Base-by-base conservation (phyloP, 2,329 filamentous ascomycete species). In the Trichoderma endophyticum region DNA sequence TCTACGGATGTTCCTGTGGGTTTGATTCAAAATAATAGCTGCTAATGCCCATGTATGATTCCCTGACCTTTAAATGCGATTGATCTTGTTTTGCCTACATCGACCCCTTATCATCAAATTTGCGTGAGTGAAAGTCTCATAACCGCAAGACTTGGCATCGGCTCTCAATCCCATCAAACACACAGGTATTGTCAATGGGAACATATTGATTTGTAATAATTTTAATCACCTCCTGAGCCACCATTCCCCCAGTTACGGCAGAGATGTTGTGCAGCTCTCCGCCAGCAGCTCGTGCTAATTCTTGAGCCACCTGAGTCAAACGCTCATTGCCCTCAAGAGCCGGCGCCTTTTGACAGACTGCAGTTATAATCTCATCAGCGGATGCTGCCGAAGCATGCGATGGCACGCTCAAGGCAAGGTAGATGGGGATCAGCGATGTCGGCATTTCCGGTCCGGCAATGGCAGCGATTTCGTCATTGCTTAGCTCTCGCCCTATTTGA, bases 201-300 rank as follows among this genome's bases (percentile, higher is more conserved):
- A 92, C 85, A 81, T 92, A 93, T 82, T 93, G 91, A 78, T 89
- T 90, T 14, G 91, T 92, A 77, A 92, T 88, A 72, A 95, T 89
- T 81, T 99, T 99, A 83, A 99, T 97, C 74, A 95, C 89, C 83
- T 99, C 96, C 82, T 99, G 97, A n/a, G 95, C 94, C 62, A 97
- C 92, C 84, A 99, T 92, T 3, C 96, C 97, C 34, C 96, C 97
- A 1, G 91, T 92, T 71, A 97, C 83, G 30, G 95, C 91, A 36
- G 95, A 92, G 71, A 97, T 93, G 79, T 98, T 98, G 84, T 99
- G 96, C 73, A 99, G 84, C 81, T 99, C 97, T 69, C 90, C 93
- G 32, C 93, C 93, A 62, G 89, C 90, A 43, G 93, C 92, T 73
- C 97, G 90, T 39, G 91, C 89, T 57, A 94, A 86, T 80, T 95